Evolutionary conservation across 129 eudicot genomes (phyloP).

Genomic region (Mikania micrantha): DNA sequence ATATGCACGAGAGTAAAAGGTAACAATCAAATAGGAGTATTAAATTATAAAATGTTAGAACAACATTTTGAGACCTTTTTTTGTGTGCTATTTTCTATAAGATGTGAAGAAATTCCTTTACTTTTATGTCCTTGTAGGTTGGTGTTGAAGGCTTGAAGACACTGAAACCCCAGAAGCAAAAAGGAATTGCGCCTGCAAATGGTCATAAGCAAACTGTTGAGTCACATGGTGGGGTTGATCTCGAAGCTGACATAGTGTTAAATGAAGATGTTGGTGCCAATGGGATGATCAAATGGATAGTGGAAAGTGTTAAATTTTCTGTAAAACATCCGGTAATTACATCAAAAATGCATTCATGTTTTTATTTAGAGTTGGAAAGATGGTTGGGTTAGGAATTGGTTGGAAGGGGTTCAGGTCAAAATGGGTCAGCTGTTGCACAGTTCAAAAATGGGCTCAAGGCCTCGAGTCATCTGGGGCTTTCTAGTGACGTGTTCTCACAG

Average conservation of each 20-base stretch:
- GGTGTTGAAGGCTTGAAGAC: constrained; percentile 79
- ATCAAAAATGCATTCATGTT: neutral
- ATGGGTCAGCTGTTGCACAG: neutral
- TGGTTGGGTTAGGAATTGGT: neutral
- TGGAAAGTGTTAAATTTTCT: constrained; percentile 70
- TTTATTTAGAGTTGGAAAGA: neutral
- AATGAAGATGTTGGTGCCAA: constrained; percentile 53
- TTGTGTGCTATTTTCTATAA: neutral
- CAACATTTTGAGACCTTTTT: neutral
- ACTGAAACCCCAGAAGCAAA: constrained; percentile 59
- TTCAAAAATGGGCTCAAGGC: neutral
- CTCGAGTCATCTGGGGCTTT: no score
- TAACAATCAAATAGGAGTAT: neutral
- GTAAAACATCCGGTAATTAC: constrained; percentile 80
- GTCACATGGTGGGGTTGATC: constrained; percentile 53
- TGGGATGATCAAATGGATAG: constrained; percentile 50
- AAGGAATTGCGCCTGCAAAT: constrained; percentile 32
- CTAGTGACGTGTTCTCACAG: no score
- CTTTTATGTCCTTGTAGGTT: constrained; percentile 49
- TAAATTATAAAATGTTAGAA: neutral
- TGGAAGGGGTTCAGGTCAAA: neutral
- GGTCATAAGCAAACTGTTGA: constrained; percentile 39
- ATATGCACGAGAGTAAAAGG: neutral
- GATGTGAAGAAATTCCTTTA: neutral
- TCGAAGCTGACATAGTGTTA: constrained; percentile 54